Evolutionary conservation across 805 yeast genomes (phyloP).

Genomic region (Zygosaccharomyces pseudorouxii): DNA sequence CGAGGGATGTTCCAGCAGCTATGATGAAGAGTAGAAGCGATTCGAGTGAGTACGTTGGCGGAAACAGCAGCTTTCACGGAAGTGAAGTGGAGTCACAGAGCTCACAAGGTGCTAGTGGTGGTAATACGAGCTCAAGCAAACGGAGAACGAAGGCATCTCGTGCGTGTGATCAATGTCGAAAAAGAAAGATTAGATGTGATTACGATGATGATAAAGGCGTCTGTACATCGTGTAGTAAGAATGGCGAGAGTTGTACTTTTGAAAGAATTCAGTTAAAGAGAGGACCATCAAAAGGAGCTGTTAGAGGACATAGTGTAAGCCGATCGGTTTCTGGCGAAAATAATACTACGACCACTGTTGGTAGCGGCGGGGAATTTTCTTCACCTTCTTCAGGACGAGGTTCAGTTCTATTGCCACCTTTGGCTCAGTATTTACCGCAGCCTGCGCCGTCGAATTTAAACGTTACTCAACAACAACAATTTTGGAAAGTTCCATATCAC

Average conservation of each 20-base stretch:
- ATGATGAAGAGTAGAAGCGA: neutral
- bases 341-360: neutral
- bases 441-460: slow-evolving; percentile 13
- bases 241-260: slow-evolving; percentile 59
- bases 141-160: slow-evolving; percentile 70
- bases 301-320: slow-evolving; percentile 25
- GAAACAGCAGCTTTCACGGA: neutral
- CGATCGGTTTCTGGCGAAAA: slow-evolving; percentile 10
- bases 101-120: slow-evolving; percentile 2
- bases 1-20: neutral
- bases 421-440: slow-evolving; percentile 29
- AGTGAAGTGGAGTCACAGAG: slow-evolving; percentile 1
- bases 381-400: slow-evolving; percentile 16
- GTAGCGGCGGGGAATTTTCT: slow-evolving; percentile 7
- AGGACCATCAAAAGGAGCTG: slow-evolving; percentile 74
- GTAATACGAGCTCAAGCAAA: slow-evolving; percentile 28
- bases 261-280: slow-evolving; percentile 69
- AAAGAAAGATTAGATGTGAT: slow-evolving; percentile 69
- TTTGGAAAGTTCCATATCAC: slow-evolving; percentile 37
- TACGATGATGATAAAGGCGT: slow-evolving; percentile 49
- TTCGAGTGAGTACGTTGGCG: slow-evolving; percentile 1
- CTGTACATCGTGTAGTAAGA: slow-evolving; percentile 63
- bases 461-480: slow-evolving; percentile 25
- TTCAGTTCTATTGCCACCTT: slow-evolving; percentile 32
- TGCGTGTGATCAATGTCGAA: slow-evolving; percentile 77